These are phyloP conservation scores for Aspergillus costaricaensis DNA, from an alignment of 2,329 filamentous ascomycete genomes.

Conservation along the genomic window DNA sequence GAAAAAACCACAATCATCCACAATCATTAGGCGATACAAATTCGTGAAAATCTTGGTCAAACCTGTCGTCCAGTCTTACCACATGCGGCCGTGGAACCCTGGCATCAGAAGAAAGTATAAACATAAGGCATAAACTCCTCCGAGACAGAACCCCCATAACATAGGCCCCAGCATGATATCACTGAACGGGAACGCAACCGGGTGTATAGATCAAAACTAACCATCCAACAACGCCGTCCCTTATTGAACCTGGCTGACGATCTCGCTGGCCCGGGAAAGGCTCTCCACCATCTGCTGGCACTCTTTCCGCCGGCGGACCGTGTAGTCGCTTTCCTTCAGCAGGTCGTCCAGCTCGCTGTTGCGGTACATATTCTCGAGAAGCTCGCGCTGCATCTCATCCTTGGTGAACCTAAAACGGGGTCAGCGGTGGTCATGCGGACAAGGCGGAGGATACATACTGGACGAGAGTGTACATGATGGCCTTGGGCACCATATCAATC, in stretches of 20 bases:
- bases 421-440: constrained; percentile 11
- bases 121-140: constrained; percentile 16
- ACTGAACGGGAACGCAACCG: constrained; percentile 4
- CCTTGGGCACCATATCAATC: constrained; percentile 99
- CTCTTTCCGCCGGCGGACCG: constrained; percentile 89
- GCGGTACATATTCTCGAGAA: constrained; percentile 97
- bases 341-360: constrained; percentile 86
- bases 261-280: constrained; percentile 84
- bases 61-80: constrained; percentile 15
- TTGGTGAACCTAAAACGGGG: constrained; percentile 71
- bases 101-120: constrained; percentile 20
- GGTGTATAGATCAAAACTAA: constrained; percentile 18
- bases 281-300: constrained; percentile 99
- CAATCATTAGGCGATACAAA: constrained; percentile 31
- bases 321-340: constrained; percentile 98
- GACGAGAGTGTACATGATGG: constrained; percentile 96
- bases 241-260: constrained; percentile 77
- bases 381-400: constrained; percentile 96
- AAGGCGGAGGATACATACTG: constrained; percentile 64
- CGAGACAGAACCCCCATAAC: constrained; percentile 16
- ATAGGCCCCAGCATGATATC: constrained; percentile 12
- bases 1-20: constrained; percentile 16
- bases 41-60: constrained; percentile 22
- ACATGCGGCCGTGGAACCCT: constrained; percentile 12
- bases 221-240: constrained; percentile 17